Evolutionary conservation across 495 filamentous ascomycete genomes (phyloP), one percentile per base, ranked within the genome.

Genomic region (Hypoxylon lenormandii): DNA sequence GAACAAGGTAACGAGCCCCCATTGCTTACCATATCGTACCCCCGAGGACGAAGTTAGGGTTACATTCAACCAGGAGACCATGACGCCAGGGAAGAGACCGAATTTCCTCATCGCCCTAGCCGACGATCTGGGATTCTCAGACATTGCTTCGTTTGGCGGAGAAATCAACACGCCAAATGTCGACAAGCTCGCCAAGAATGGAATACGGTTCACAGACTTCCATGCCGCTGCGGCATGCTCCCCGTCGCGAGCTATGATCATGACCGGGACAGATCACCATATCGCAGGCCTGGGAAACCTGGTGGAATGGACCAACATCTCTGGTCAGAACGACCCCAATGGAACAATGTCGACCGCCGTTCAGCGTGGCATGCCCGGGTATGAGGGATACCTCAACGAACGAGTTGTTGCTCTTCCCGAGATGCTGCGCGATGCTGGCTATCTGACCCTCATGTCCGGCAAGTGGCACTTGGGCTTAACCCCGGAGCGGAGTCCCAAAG

Each of bases 311-410:
- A 72, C 70, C 11, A 73, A 72, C 64, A 65, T 73, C 18, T 75
- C 72, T 2, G 73, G 70, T 1, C 73, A 75, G 40, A 75, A 75
- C 21, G 73, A 75, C 36, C 70, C 73, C 13, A 75, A 59, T 12
- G 77, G 78, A n/a, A 80, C 78, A 1, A 75, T 75, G 73, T 75
- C 73, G 13, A 73, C 77, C 38, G 46, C 76, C 33, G 78, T 74
- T 16, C 75, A 74, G 42, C 69, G 74, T 8, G 78, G 76, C n/a
- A 87, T 86, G 85, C 86, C 87, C 0, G 87, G 87, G 0, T 88
- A 90, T 70, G 88, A 89, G 73, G 87, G 87, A 2, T 90, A 88
- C 60, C 80, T 90, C 26, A 89, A 90, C 57, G 84, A 88, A 46
- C 75, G 80, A 5, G 87, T 90, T 19, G 88, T 82, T 0, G 82